Base-by-base conservation (phyloP, 768 basidiomycete genomes). In the Trametes punicea region DNA sequence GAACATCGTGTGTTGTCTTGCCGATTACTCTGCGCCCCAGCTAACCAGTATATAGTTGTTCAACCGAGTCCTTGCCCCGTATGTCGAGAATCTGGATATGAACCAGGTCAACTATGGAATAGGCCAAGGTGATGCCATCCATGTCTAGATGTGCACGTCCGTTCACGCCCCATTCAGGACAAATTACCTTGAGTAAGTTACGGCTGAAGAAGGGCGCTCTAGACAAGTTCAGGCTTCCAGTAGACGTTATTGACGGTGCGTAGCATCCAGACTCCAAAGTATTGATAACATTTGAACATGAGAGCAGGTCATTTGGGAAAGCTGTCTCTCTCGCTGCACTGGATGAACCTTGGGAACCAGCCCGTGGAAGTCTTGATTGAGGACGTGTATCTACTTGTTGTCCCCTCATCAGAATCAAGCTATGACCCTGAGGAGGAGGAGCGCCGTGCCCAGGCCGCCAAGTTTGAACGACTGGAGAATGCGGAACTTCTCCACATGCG, bases 21-120 rank as follows among this genome's bases (percentile, higher is more conserved):
- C 52, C 44, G 42, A 48, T 38, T 27, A 45, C 34, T 38, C 42
- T 16, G 18, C 40, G 29, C 33, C n/a, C 3, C 20, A 21, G 46
- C 36, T 48, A n/a, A 48, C 31, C 16, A 15, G 23, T 9, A 36
- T 45, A 15, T 56, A 84, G 90, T 70, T 93, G 63, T 90, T 97
- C 75, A 95, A 95, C 70, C 84, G 89, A 61, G 89, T 94, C 60
- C 83, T 97, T 46, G 90, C 91, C 25, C 94, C 93, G 0, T 98
- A 98, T 80, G 88, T 98, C 62, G 93, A 94, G 76, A 96, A 98
- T 68, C 74, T 99, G 70, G 94, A 98, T 71, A 82, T 93, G 69
- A 88, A 92, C 68, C 92, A 95, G 71, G 88, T 98, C 46, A 94
- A 94, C 67, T 88, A 96, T 77, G 93, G 91, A 15, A 89, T 96